Evolutionary conservation across 306 rosid genomes (phyloP), one percentile per base, ranked within the genome.

Genomic region (Dalbergia oliveri): DNA sequence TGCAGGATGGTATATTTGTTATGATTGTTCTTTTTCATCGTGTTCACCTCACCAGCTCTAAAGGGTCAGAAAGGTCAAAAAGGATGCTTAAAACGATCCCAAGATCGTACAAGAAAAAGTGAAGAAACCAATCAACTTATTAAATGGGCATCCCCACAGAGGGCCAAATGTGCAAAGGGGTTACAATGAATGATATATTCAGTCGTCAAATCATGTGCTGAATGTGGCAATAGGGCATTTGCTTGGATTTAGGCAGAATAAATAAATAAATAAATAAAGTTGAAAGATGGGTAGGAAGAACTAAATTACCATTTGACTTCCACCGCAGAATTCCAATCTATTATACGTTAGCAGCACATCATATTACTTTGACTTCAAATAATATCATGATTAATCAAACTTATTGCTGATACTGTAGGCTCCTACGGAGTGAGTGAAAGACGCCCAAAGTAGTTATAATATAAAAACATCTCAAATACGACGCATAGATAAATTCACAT

Each of bases 331-430:
- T 70, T 71, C 75, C 67, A 51, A 81, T 78, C 78, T 63, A n/a
- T 26, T 33, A 82, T 75, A 59, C 68, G 77, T 75, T 79, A 87
- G 75, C 31, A 76, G 33, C 51, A 66, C 79, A 78, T 85, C 72
- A 85, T 81, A 23, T 79, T 79, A 67, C 41, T 45, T 72, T 77
- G 66, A 78, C 50, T 66, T 66, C 73, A 87, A 76, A 62, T 73
- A 54, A 56, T 58, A 74, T 72, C 16, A 82, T 88, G 26, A 88
- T 82, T 62, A 72, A 54, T 80, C 72, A 45, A 83, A 54, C 47
- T 35, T 72, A 56, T 35, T 19, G 50, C 21, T 63, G 9, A 53
- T 39, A 63, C 53, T 43, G 21, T 43, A 37, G 31, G 4, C 5
- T 4, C 62, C 56, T 62, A 23, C 21, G 9, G 19, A 21, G 47